Evolutionary conservation across 129 eudicot species (phyloP), one percentile per base, ranked within the genome.

Genomic region (Kitagawia praeruptora): DNA sequence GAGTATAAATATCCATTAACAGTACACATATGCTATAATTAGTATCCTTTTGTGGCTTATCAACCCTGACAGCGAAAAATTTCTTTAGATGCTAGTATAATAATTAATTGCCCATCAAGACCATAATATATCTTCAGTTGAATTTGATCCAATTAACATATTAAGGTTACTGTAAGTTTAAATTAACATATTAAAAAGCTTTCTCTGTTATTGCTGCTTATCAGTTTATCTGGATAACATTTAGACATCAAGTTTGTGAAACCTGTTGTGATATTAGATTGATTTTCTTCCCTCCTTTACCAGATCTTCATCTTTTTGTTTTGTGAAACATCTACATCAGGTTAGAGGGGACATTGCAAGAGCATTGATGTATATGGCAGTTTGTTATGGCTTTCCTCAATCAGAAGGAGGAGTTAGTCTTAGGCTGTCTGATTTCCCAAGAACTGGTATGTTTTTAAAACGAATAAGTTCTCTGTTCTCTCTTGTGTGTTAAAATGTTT

Each of bases 341-440:
- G 85, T 83, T 44, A 78, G 85, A 39, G 85, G 85, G 67, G 85
- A 83, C 67, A 80, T 83, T 63, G 85, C 85, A 58, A 83, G 85
- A 71, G 85, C 85, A 16, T 41, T 83, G 41, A 83, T 83, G 85
- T 83, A 83, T 63, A 83, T 83, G 85, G 85, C 85, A 41, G 85
- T 83, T 34, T 80, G 85, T 37, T 83, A 83, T 67, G 85, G 85
- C 42, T 78, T 78, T 78, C 75, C 66, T 46, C 44, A 72, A 78
- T 56, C 79, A 38, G 75, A 58, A 21, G 75, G 71, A 54, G 75
- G 75, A 37, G 82, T 77, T 74, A 23, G 9, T 74, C 76, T 83
- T 25, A 66, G 46, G 75, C 79, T 83, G 41, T 83, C 85, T 54
- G 82, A 83, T 83, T 71, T 81, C 49, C 85, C 85, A 23, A 74